phyloP scores from a whole-genome alignment of 257 asterid genomes.

The Dorcoceras hygrometricum region DNA sequence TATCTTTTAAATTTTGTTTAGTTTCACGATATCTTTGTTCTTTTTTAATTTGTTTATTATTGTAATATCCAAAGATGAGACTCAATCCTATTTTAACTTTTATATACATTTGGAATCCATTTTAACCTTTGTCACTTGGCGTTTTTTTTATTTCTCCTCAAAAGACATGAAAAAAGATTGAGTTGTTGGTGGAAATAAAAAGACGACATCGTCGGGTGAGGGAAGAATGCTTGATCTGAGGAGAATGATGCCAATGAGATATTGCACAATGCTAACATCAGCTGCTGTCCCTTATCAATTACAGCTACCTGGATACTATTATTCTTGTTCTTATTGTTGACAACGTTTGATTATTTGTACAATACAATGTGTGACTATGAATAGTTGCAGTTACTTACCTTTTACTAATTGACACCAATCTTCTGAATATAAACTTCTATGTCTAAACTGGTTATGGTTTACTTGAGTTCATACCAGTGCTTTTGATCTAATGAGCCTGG shows the following conservation, averaged over 20 bases:
- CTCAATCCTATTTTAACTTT: too few relatives aligned
- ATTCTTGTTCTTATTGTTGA: slow-evolving; percentile 5
- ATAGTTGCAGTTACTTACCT: neutral
- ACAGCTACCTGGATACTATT: neutral
- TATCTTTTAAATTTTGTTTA: neutral
- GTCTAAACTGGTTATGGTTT: neutral
- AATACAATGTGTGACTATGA: neutral
- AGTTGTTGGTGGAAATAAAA: neutral
- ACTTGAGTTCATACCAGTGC: slow-evolving; percentile 7
- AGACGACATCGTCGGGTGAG: neutral
- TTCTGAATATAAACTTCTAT: slow-evolving; percentile 4
- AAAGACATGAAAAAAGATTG: neutral
- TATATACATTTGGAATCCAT: neutral
- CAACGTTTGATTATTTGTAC: neutral
- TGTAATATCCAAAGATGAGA: neutral
- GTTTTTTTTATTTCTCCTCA: too few relatives aligned
- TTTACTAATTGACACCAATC: neutral
- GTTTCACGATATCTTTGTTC: neutral
- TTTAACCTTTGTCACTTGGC: neutral
- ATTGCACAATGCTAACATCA: slow-evolving; percentile 7
- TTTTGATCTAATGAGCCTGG: slow-evolving; percentile 17
- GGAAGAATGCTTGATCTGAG: slow-evolving; percentile 11
- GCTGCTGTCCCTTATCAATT: neutral
- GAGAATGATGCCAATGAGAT: slow-evolving; percentile 12
- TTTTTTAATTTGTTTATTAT: too few relatives aligned